Conservation (phyloP, 1,139 yeast species). For the Pichia inconspicua region DNA sequence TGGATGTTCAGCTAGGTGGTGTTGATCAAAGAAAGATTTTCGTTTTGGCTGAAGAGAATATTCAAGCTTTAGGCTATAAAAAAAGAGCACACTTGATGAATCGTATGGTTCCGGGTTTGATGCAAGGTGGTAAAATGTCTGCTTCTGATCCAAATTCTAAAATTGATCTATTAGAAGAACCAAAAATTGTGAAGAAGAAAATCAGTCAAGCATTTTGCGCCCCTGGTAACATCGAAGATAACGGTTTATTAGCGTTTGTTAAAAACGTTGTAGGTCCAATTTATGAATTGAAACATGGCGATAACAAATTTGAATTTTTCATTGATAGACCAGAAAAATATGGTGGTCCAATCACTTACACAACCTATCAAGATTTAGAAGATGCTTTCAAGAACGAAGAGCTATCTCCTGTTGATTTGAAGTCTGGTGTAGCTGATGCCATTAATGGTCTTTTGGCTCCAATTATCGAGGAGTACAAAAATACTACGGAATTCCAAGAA, state of each 20-base stretch:
- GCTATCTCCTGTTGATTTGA: slow-evolving; percentile 89
- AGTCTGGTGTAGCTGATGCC: slow-evolving; percentile 81
- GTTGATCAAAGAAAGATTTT: slow-evolving; percentile 98
- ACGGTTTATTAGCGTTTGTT: slow-evolving; percentile 81
- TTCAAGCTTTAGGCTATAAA: slow-evolving; percentile 81
- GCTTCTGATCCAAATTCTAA: slow-evolving; percentile 98
- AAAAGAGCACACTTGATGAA: slow-evolving; percentile 98
- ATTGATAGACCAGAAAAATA: slow-evolving; percentile 93
- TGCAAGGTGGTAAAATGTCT: slow-evolving; percentile 98
- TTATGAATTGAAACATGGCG: slow-evolving; percentile 59
- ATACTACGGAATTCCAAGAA: slow-evolving; percentile 63
- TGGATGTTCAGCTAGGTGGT: slow-evolving; percentile 97
- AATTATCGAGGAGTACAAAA: slow-evolving; percentile 60
- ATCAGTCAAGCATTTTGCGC: slow-evolving; percentile 89
- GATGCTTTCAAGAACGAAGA: slow-evolving; percentile 62
- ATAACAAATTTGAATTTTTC: slow-evolving; percentile 51
- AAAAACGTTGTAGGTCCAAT: slow-evolving; percentile 83
- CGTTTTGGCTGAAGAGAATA: slow-evolving; percentile 92
- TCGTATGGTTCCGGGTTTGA: slow-evolving; percentile 96
- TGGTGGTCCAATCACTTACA: slow-evolving; percentile 83
- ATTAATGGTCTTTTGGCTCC: slow-evolving; percentile 79
- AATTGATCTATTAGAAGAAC: slow-evolving; percentile 86
- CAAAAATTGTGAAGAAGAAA: slow-evolving; percentile 82
- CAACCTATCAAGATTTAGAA: slow-evolving; percentile 61
- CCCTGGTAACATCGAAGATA: slow-evolving; percentile 87